These are phyloP conservation scores for Tetrahymena borealis DNA, from an alignment of 73 alveolate genomes.

Conservation along the genomic window DNA sequence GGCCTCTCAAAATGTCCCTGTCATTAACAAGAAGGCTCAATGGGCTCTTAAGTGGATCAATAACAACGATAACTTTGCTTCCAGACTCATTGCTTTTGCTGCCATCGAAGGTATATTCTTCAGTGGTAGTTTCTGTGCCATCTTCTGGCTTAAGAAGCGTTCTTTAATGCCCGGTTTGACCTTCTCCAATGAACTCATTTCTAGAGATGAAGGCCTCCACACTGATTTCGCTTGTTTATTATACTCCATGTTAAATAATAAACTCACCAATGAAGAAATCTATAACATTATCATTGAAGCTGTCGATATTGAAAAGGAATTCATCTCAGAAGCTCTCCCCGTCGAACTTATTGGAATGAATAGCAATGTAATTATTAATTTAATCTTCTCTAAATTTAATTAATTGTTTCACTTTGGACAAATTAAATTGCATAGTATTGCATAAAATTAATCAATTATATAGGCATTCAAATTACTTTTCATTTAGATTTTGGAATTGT, in stretches of 20 bases:
- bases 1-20: conserved; percentile 80
- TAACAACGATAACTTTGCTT: conserved; percentile 64
- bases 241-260: conserved; percentile 70
- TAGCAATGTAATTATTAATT: background rate
- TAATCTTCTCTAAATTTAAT: background rate
- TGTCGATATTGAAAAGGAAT: conserved; percentile 85
- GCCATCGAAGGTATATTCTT: conserved; percentile 95
- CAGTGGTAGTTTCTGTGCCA: conserved; percentile 85
- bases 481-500: no score
- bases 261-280: conserved; percentile 68
- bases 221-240: conserved; percentile 94
- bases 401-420: background rate
- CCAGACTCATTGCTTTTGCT: conserved; percentile 92
- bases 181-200: conserved; percentile 81
- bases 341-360: conserved; percentile 83
- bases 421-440: background rate
- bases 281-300: conserved; percentile 78
- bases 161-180: conserved; percentile 97
- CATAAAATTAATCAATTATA: background rate
- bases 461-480: background rate
- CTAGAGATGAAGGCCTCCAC: conserved; percentile 94
- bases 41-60: conserved; percentile 96
- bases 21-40: conserved; percentile 83
- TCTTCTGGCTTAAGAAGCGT: conserved; percentile 94
- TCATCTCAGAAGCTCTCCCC: conserved; percentile 75